Conservation (phyloP, 2,329 filamentous ascomycete genomes). For the Talaromyces albobiverticillius region DNA sequence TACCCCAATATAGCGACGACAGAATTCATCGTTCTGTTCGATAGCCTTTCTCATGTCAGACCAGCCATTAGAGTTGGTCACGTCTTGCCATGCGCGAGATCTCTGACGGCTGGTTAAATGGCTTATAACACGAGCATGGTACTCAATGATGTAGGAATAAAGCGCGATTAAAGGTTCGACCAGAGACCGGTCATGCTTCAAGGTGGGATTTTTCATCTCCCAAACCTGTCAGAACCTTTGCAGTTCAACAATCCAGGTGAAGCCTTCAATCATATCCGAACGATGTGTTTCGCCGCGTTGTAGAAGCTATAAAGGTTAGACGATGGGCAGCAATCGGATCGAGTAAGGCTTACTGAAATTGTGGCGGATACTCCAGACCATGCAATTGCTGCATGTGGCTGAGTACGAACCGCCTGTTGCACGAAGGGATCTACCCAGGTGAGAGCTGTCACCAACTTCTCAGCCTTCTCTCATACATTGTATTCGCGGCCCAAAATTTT, state of each 20-base stretch:
- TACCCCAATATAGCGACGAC: not conserved
- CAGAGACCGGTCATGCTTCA: not conserved
- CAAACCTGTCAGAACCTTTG: conserved; percentile 20
- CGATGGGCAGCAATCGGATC: not conserved
- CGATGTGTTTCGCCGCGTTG: conserved; percentile 10
- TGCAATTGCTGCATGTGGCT: conserved; percentile 24
- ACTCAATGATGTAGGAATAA: conserved; percentile 21
- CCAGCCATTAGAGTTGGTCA: conserved; percentile 9
- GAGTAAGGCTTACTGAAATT: conserved; percentile 19
- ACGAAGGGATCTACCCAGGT: not conserved
- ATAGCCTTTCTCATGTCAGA: not conserved
- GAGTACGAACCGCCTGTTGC: conserved; percentile 17
- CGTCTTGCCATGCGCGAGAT: conserved; percentile 18
- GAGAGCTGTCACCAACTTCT: conserved; percentile 13
- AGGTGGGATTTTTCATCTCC: conserved; percentile 4
- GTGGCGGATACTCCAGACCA: conserved; percentile 25
- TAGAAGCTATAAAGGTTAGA: not conserved
- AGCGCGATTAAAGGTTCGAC: conserved; percentile 15
- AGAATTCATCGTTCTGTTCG: not conserved
- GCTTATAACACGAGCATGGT: conserved; percentile 13
- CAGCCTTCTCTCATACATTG: conserved; percentile 11
- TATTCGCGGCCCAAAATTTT: conserved; percentile 11
- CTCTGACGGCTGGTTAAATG: conserved; percentile 7
- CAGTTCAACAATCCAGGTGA: conserved; percentile 18
- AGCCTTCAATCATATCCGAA: conserved; percentile 22